Evolutionary conservation across 106 monocot species (phyloP).

Genomic region (Acorus calamus): DNA sequence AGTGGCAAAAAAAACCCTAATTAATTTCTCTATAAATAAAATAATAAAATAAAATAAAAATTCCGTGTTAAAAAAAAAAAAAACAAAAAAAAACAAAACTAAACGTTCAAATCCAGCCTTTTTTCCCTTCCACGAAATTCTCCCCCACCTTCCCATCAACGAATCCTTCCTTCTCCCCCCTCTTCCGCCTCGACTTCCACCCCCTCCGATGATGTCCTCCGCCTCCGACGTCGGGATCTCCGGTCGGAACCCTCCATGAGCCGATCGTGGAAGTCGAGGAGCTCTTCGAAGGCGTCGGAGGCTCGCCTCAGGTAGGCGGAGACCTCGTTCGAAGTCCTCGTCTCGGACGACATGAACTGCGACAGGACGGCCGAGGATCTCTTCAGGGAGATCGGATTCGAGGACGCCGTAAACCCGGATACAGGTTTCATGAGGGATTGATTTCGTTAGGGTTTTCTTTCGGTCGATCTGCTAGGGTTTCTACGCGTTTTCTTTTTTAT

Average conservation of each 20-base stretch:
- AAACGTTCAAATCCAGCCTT: too few species aligned
- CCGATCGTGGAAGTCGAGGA: conserved; percentile 21
- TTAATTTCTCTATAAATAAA: too few species aligned
- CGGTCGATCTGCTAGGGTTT: too few species aligned
- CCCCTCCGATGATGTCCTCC: neutral
- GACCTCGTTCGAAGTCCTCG: conserved; percentile 21
- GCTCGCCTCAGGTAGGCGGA: conserved; percentile 31
- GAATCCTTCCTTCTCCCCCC: neutral
- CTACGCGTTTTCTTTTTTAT: too few species aligned
- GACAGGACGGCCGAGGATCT: conserved; percentile 25
- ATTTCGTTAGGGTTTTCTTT: too few species aligned
- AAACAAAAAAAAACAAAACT: too few species aligned
- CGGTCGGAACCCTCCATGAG: neutral
- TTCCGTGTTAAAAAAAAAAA: too few species aligned
- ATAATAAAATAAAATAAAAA: too few species aligned
- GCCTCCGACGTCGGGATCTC: neutral
- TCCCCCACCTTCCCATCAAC: too few species aligned
- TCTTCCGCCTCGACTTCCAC: too few species aligned
- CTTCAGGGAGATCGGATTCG: conserved; percentile 25
- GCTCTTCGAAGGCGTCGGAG: conserved; percentile 32
- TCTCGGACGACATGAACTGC: conserved; percentile 28
- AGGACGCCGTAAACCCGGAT: conserved; percentile 16
- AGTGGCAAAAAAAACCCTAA: too few species aligned
- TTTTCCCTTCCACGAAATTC: too few species aligned
- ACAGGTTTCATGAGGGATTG: conserved; percentile 37